Conservation (phyloP, 2,329 filamentous ascomycete species). For the Aspergillus cejpii region DNA sequence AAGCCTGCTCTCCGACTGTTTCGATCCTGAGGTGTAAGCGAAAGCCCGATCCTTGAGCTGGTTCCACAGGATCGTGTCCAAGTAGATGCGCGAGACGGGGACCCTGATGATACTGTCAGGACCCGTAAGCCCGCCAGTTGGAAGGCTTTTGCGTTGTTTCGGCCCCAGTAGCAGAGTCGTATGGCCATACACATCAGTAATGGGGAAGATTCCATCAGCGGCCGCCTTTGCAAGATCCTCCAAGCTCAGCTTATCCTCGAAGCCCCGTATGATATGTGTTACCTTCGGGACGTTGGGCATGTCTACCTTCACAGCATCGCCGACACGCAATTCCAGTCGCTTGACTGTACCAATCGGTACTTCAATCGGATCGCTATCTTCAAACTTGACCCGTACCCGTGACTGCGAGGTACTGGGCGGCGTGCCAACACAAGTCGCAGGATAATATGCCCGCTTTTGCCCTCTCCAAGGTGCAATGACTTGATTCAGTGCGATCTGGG, state of each 20-base stretch:
- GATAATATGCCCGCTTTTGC: constrained; percentile 51
- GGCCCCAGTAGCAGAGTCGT: constrained; percentile 37
- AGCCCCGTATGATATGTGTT: constrained; percentile 40
- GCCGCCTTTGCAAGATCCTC: constrained; percentile 24
- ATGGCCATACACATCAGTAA: constrained; percentile 42
- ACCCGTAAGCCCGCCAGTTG: constrained; percentile 25
- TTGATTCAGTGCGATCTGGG: constrained; percentile 44
- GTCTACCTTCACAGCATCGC: constrained; percentile 45
- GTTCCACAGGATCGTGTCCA: constrained; percentile 44
- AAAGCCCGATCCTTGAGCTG: constrained; percentile 40
- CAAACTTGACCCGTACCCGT: constrained; percentile 44
- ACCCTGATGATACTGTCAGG: constrained; percentile 35
- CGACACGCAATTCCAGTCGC: constrained; percentile 40
- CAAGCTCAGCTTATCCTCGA: constrained; percentile 31
- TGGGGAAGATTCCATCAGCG: constrained; percentile 19
- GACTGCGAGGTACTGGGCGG: constrained; percentile 34
- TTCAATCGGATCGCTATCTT: constrained; percentile 38
- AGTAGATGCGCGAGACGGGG: constrained; percentile 41
- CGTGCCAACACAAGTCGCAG: constrained; percentile 51
- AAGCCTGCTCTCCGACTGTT: constrained; percentile 17
- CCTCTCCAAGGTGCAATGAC: constrained; percentile 55
- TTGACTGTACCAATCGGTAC: constrained; percentile 39
- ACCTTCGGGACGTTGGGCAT: constrained; percentile 39
- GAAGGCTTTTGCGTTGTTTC: constrained; percentile 41
- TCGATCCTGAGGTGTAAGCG: constrained; percentile 21